Evolutionary conservation across 2,329 filamentous ascomycete genomes (phyloP), one percentile per base, ranked within the genome.

Genomic region (Exophiala mesophila): DNA sequence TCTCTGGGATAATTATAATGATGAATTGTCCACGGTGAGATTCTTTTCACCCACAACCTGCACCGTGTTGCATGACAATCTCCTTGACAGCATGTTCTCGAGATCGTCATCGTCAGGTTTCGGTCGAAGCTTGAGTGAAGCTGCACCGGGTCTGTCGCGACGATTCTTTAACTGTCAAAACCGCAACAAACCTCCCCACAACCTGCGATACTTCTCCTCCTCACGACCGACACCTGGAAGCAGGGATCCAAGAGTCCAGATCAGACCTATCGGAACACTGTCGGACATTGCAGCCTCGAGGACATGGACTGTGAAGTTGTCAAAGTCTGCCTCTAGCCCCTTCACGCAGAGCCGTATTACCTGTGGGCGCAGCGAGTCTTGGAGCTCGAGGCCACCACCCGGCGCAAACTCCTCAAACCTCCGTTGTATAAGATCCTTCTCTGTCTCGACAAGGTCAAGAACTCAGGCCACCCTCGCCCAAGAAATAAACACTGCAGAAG

Each of bases 121-220:
- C 36, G 36, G 38, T 12, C 47, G 45, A 33, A 47, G 42, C 12
- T 51, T 55, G 5, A 49, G 38, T 12, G 50, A 55, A 40, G 50
- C 49, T 18, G 50, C 53, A 15, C 53, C 53, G 6, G 37, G 40
- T 18, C 37, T 55, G 32, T 54, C 50, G 15, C 41, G 37, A 34
- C 48, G 53, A n/a, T 54, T 52, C 36, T 55, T 54, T 37, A 40
- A 47, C 23, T 54, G 49, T 33, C 40, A 39, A 16, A 23, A 38
- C 28, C 48, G 41, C 9, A n/a, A n/a, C 15, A 10, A 23, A 26
- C 10, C 23, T 13, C 20, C 21, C 13, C 8, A n/a, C 21, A 5
- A 16, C 18, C 17, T 19, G 19, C n/a, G n/a, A n/a, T n/a, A n/a
- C n/a, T n/a, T n/a, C n/a, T n/a, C n/a, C n/a, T n/a, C n/a, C n/a